Evolutionary conservation across 1,284 basidiomycete genomes (phyloP).

Genomic region (Pascua sp.): DNA sequence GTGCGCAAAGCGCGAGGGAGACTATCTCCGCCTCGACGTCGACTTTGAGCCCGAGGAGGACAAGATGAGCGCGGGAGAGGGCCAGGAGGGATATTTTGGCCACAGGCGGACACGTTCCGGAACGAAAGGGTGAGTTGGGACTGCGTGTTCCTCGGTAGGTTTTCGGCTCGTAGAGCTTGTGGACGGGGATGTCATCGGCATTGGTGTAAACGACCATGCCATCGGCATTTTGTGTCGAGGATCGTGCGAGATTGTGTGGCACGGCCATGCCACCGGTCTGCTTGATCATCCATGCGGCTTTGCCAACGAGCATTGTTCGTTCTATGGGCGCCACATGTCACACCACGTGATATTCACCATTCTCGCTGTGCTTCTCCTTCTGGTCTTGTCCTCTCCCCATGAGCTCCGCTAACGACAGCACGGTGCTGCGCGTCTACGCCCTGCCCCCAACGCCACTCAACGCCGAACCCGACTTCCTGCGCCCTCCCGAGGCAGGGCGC

Average conservation of each 20-base stretch:
- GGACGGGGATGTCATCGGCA: too few relatives aligned
- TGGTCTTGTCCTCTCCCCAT: neutral
- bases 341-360: too few relatives aligned
- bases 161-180: too few relatives aligned
- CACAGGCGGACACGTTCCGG: conserved; percentile 10
- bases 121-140: conserved; percentile 8
- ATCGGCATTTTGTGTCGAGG: too few relatives aligned
- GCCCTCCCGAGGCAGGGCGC: conserved; percentile 74
- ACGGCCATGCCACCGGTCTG: too few relatives aligned
- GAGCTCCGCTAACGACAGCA: conserved; percentile 38
- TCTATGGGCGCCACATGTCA: too few relatives aligned
- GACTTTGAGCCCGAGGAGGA: neutral
- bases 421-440: conserved; percentile 69
- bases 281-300: too few relatives aligned
- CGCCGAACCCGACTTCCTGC: conserved; percentile 56
- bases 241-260: too few relatives aligned
- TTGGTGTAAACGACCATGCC: too few relatives aligned
- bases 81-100: conserved; percentile 7
- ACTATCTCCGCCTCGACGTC: conserved; percentile 37
- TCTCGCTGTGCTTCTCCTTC: too few relatives aligned
- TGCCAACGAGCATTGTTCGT: too few relatives aligned
- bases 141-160: neutral
- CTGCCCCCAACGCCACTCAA: conserved; percentile 65
- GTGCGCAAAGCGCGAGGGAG: conserved; percentile 43
- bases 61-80: neutral